Evolutionary conservation across 2,329 filamentous ascomycete species (phyloP).

Genomic region (Eutypella sp.): DNA sequence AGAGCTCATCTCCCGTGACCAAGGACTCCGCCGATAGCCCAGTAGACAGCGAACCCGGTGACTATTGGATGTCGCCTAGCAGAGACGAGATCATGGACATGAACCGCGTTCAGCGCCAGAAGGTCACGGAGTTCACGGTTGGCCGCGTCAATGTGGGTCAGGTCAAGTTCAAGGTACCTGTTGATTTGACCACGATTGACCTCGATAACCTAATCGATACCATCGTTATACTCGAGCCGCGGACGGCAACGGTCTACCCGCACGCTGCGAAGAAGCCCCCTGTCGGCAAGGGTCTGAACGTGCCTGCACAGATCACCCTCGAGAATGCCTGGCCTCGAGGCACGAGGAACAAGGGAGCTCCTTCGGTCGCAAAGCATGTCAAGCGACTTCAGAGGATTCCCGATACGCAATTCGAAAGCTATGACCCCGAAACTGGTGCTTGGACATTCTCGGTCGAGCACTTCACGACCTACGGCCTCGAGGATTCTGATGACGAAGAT

Average conservation of each 20-base stretch:
- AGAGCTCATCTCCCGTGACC: constrained; percentile 32
- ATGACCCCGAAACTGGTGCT: constrained; percentile 71
- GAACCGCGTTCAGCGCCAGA: constrained; percentile 73
- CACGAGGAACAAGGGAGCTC: constrained; percentile 54
- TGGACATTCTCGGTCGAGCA: constrained; percentile 96
- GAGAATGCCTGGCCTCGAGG: constrained; percentile 89
- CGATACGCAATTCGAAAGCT: constrained; percentile 77
- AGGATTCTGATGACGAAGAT: constrained; percentile 71
- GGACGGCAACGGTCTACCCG: constrained; percentile 84
- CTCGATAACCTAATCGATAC: constrained; percentile 73
- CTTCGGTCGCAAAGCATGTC: constrained; percentile 74
- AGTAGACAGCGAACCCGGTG: constrained; percentile 54
- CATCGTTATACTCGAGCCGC: constrained; percentile 70
- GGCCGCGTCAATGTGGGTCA: constrained; percentile 77
- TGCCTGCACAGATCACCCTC: constrained; percentile 80
- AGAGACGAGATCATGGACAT: constrained; percentile 71
- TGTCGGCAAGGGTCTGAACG: constrained; percentile 83
- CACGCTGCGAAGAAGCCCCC: constrained; percentile 72
- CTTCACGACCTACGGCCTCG: constrained; percentile 90
- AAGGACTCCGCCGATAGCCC: constrained; percentile 19
- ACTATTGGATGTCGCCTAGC: constrained; percentile 82
- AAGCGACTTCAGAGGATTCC: constrained; percentile 72
- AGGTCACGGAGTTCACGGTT: constrained; percentile 70
- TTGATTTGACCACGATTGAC: constrained; percentile 76
- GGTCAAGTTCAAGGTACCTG: constrained; percentile 74